Conservation (phyloP, 257 asterid genomes). For the Salvia hispanica region DNA sequence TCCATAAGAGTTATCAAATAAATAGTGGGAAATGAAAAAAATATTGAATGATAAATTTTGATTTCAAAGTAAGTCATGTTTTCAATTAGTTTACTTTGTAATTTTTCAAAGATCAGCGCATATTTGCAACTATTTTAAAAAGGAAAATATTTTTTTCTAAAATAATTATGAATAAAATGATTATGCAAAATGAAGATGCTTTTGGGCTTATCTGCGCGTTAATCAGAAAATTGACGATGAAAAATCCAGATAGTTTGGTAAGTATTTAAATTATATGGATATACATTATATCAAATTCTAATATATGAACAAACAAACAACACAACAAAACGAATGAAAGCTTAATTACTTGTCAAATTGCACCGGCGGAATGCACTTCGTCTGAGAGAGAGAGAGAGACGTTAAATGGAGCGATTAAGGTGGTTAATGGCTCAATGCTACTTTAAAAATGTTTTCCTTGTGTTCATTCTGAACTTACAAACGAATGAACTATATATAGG, state of each 20-base stretch:
- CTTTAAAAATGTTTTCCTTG: background rate
- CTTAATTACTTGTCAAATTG: conserved; percentile 2
- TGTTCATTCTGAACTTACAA: too few relatives aligned
- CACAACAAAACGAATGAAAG: background rate
- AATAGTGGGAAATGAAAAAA: too few relatives aligned
- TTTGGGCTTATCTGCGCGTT: background rate
- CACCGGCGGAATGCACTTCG: background rate
- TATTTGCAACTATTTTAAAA: too few relatives aligned
- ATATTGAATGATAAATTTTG: too few relatives aligned
- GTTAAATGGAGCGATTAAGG: background rate
- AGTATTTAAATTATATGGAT: background rate
- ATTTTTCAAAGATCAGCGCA: too few relatives aligned
- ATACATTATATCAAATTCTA: background rate
- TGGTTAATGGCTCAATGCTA: background rate
- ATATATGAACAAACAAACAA: background rate
- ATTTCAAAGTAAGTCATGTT: too few relatives aligned
- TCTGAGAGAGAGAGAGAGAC: background rate
- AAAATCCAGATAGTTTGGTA: background rate
- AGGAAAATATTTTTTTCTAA: background rate
- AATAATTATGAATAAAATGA: background rate
- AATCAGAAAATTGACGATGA: background rate
- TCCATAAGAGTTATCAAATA: too few relatives aligned
- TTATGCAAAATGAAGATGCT: background rate
- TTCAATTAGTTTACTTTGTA: too few relatives aligned
- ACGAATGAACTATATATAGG: too few relatives aligned